Conservation (phyloP, 2,329 filamentous ascomycete genomes). For the Cladophialophora immunda region DNA sequence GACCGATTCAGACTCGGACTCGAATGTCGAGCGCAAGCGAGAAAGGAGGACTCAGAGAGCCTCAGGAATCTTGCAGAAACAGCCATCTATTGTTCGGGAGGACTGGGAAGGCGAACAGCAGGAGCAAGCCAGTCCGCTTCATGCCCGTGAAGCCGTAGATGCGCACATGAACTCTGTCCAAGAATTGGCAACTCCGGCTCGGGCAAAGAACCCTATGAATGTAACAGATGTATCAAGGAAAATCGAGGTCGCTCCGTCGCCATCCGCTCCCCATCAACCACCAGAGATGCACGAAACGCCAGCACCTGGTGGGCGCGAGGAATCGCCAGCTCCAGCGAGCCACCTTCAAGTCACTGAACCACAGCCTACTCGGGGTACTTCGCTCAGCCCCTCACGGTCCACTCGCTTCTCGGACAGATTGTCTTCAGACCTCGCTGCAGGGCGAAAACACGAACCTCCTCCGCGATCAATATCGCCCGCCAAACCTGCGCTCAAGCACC, state of each 20-base stretch:
- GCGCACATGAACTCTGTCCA: not conserved
- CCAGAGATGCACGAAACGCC: constrained; percentile 9
- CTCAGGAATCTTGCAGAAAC: constrained; percentile 45
- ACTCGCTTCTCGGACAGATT: constrained; percentile 66
- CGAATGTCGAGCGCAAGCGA: constrained; percentile 40
- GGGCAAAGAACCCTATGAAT: constrained; percentile 28
- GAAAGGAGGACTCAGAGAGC: constrained; percentile 40
- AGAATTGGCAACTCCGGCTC: constrained; percentile 10
- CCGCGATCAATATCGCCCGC: constrained; percentile 67
- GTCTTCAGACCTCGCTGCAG: constrained; percentile 55
- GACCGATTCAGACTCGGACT: constrained; percentile 43
- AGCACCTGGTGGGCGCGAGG: constrained; percentile 10
- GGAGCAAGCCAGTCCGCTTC: constrained; percentile 36
- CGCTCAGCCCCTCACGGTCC: constrained; percentile 62
- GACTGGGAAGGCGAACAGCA: constrained; percentile 52
- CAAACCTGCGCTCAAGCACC: constrained; percentile 68
- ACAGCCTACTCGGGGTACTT: constrained; percentile 45
- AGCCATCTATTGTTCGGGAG: constrained; percentile 52
- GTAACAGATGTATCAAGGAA: constrained; percentile 42
- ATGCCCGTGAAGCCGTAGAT: not conserved
- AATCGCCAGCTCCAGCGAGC: constrained; percentile 7
- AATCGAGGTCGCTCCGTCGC: constrained; percentile 29
- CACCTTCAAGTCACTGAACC: constrained; percentile 29
- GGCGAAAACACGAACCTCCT: constrained; percentile 65
- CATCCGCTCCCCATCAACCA: constrained; percentile 23